A percentile compares a stretch with the other conserved stretches of the same genome.
phyloP scores from a whole-genome alignment of 2,329 filamentous ascomycete species.

The Daldinia sp. region DNA sequence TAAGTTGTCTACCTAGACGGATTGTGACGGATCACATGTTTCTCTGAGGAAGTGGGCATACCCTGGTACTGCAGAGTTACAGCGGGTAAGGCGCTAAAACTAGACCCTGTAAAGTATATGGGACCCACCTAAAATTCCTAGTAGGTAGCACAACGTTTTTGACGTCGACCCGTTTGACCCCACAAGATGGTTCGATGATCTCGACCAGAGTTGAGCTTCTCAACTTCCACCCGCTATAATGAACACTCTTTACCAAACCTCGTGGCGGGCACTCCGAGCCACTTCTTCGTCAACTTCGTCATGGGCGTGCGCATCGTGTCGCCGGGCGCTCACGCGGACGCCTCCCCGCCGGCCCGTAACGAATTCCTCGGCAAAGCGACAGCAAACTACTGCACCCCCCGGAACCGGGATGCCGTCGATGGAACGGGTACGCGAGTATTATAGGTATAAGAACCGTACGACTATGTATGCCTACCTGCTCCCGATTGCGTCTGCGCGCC shows the following conservation, averaged over 20 bases:
- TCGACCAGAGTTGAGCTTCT: neutral
- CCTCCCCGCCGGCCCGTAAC: conserved; percentile 45
- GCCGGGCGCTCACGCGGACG: conserved; percentile 43
- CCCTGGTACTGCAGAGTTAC: conserved; percentile 16
- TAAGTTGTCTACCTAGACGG: neutral
- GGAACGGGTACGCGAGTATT: conserved; percentile 73
- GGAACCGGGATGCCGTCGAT: conserved; percentile 63
- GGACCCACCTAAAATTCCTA: conserved; percentile 31
- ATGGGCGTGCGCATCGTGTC: conserved; percentile 52
- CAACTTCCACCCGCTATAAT: conserved; percentile 48
- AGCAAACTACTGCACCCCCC: conserved; percentile 41
- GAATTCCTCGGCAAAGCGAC: conserved; percentile 46
- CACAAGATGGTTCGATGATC: conserved; percentile 34
- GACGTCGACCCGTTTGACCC: conserved; percentile 19
- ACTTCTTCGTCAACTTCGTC: conserved; percentile 38
- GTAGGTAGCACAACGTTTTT: conserved; percentile 10
- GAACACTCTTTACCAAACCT: conserved; percentile 56
- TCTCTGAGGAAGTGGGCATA: neutral
- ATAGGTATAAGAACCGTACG: conserved; percentile 75
- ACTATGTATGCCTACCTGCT: conserved; percentile 62
- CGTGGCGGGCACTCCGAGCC: conserved; percentile 50
- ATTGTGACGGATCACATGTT: neutral
- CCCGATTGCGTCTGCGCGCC: conserved; percentile 12
- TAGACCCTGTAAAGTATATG: conserved; percentile 41
- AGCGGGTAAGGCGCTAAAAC: conserved; percentile 19